Evolutionary conservation across 2,329 filamentous ascomycete genomes (phyloP).

Genomic region (Camptophora hylomeconis): DNA sequence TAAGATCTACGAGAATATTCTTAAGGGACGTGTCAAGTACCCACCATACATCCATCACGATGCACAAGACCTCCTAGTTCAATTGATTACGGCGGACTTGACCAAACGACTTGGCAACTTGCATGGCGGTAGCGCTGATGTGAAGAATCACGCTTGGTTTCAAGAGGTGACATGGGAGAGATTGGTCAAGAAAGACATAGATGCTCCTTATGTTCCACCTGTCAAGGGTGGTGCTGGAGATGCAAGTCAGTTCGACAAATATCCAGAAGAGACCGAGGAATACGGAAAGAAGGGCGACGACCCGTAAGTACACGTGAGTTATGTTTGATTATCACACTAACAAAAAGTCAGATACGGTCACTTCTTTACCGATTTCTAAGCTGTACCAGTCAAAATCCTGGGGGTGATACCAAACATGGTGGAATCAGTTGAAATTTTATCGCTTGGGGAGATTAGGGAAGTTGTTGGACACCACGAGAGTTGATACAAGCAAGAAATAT

Average conservation of each 20-base stretch:
- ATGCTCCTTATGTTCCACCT: conserved; percentile 92
- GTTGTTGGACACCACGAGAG: no score
- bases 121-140: conserved; percentile 78
- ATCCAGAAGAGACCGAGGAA: conserved; percentile 89
- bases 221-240: conserved; percentile 89
- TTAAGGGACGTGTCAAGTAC: conserved; percentile 92
- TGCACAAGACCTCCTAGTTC: conserved; percentile 81
- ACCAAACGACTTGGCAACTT: conserved; percentile 92
- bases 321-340: conserved; percentile 7
- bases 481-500: no score
- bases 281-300: conserved; percentile 72
- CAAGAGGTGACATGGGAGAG: conserved; percentile 96
- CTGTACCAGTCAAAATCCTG: no score
- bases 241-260: conserved; percentile 94
- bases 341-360: conserved; percentile 48
- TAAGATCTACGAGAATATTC: conserved; percentile 99
- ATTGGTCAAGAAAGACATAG: conserved; percentile 87
- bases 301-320: conserved; percentile 51
- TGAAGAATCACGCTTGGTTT: conserved; percentile 95
- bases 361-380: conserved; percentile 61
- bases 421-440: conserved; percentile 22
- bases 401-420: conserved; percentile 21
- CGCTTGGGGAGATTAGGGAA: no score
- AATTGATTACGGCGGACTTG: conserved; percentile 85
- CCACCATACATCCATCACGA: conserved; percentile 90